A percentile compares a stretch with the other conserved stretches of the same genome.
These are phyloP conservation scores for Rhynchosporium graminicola DNA, from an alignment of 2,329 filamentous ascomycete species.

Conservation along the genomic window DNA sequence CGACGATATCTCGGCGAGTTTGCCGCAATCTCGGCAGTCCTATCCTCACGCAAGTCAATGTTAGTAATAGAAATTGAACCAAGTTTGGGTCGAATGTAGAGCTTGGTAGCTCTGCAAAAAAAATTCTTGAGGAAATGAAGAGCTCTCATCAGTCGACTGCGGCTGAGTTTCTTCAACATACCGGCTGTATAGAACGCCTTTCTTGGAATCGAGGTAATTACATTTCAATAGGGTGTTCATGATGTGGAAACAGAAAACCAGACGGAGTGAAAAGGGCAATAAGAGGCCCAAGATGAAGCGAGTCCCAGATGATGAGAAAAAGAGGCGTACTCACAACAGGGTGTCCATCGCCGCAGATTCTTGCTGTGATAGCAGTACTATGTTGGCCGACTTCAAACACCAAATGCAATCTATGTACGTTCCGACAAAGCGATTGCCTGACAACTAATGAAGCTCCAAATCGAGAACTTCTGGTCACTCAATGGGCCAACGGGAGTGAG, in stretches of 20 bases:
- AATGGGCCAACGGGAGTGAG: neutral
- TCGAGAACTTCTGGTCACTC: neutral
- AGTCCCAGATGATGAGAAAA: neutral
- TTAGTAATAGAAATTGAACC: conserved; percentile 6
- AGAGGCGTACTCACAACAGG: conserved; percentile 45
- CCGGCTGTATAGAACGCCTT: neutral
- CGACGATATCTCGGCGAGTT: conserved; percentile 88
- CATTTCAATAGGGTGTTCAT: neutral
- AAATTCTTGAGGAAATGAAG: neutral
- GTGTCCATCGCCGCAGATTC: conserved; percentile 47
- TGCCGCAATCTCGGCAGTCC: conserved; percentile 84
- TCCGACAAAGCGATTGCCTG: neutral
- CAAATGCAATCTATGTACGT: conserved; percentile 4
- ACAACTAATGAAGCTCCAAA: neutral
- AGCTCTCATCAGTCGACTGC: neutral
- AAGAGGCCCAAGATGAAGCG: neutral
- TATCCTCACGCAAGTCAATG: conserved; percentile 10
- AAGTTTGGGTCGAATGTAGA: neutral
- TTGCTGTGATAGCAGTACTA: neutral
- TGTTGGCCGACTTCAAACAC: neutral
- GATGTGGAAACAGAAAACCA: neutral
- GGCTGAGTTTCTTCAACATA: neutral
- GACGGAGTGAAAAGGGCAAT: neutral
- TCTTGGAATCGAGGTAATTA: neutral
- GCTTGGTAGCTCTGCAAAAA: neutral